Evolutionary conservation across 257 asterid genomes (phyloP).

Genomic region (Plantago ovata): DNA sequence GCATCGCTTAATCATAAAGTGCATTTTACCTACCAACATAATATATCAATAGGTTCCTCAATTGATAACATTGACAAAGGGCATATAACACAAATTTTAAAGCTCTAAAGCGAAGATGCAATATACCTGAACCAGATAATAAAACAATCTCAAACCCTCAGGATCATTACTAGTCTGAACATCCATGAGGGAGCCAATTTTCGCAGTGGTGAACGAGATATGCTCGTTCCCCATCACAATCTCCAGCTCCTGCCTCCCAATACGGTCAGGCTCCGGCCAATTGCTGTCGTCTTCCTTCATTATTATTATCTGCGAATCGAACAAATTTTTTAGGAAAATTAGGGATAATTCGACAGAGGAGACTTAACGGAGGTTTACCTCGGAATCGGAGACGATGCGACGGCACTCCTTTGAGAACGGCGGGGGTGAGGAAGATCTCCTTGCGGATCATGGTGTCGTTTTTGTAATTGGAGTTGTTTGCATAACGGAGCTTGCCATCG

Average conservation of each 20-base stretch:
- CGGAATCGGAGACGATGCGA: conserved; percentile 84
- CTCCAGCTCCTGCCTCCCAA: conserved; percentile 98
- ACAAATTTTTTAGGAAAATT: not conserved
- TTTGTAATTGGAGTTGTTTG: conserved; percentile 95
- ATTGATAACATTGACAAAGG: not conserved
- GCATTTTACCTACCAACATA: too few relatives aligned
- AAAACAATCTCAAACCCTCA: conserved; percentile 85
- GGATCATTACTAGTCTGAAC: conserved; percentile 96
- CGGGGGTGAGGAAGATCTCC: conserved; percentile 83
- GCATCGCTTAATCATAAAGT: not conserved
- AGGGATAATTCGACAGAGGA: too few relatives aligned
- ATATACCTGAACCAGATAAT: conserved; percentile 94
- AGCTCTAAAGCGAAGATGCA: not conserved
- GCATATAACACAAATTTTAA: not conserved
- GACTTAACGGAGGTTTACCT: conserved; percentile 29
- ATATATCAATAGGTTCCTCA: not conserved
- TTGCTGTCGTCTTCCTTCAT: conserved; percentile 98
- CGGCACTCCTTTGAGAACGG: conserved; percentile 95
- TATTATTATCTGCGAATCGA: conserved; percentile 57
- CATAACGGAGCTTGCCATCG: conserved; percentile 93
- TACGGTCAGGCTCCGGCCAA: conserved; percentile 99
- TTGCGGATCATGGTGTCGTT: conserved; percentile 98
- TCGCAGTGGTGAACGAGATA: conserved; percentile 94
- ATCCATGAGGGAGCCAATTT: conserved; percentile 96
- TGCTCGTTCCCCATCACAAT: conserved; percentile 99